A percentile compares a stretch with the other conserved stretches of the same genome.
These are phyloP conservation scores for Cytospora paraplurivora DNA, from an alignment of 2,329 filamentous ascomycete genomes.

Conservation along the genomic window DNA sequence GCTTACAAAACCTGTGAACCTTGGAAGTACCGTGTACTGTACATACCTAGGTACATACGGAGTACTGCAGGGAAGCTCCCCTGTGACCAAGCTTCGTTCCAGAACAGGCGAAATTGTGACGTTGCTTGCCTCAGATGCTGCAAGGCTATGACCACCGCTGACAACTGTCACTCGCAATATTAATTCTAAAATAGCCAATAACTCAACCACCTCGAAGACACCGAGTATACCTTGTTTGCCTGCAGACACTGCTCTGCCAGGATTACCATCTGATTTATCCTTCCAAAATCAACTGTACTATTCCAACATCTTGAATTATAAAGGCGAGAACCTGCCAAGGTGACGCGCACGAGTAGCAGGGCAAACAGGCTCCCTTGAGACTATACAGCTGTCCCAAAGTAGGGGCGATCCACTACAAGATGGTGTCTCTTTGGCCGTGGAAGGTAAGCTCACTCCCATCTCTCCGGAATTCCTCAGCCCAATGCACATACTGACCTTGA, in stretches of 20 bases:
- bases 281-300: neutral
- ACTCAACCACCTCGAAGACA: neutral
- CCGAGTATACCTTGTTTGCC: neutral
- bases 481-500: constrained; percentile 19
- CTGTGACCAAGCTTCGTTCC: constrained; percentile 11
- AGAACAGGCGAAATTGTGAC: constrained; percentile 1
- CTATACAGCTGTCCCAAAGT: constrained; percentile 6
- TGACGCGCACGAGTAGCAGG: neutral
- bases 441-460: constrained; percentile 54
- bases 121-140: constrained; percentile 2
- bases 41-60: too few relatives aligned
- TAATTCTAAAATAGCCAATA: neutral
- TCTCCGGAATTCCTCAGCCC: neutral
- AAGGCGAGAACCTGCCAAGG: neutral
- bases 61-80: neutral
- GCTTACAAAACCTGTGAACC: too few relatives aligned
- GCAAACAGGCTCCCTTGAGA: neutral
- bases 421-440: constrained; percentile 89
- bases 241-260: constrained; percentile 20
- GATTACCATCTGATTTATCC: neutral
- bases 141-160: neutral
- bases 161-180: neutral
- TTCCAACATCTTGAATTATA: neutral
- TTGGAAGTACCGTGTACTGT: too few relatives aligned
- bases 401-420: constrained; percentile 41